phyloP scores from a whole-genome alignment of 768 basidiomycete genomes.

The Antrodiella citrinella region DNA sequence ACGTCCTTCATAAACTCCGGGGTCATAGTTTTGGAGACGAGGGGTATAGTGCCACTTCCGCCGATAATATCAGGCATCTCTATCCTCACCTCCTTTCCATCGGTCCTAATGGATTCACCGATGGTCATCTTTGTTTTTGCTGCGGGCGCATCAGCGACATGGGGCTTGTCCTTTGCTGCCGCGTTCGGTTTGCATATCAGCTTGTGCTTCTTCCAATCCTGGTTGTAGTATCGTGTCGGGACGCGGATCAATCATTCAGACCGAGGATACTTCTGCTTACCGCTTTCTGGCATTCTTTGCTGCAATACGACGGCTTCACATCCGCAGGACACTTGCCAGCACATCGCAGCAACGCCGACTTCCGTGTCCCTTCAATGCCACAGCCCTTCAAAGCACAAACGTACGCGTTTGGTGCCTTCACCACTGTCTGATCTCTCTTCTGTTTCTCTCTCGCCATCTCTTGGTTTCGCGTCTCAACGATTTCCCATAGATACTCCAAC shows the following conservation, averaged over 20 bases:
- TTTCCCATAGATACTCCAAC: slow-evolving; percentile 7
- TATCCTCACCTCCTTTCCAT: background rate
- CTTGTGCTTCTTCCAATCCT: slow-evolving; percentile 11
- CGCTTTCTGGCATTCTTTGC: slow-evolving; percentile 14
- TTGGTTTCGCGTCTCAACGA: slow-evolving; percentile 3
- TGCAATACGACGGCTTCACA: slow-evolving; percentile 15
- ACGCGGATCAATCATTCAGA: too few relatives aligned
- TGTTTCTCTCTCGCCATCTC: slow-evolving; percentile 4
- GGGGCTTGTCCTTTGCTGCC: slow-evolving; percentile 3
- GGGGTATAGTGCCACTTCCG: background rate
- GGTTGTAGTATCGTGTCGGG: background rate
- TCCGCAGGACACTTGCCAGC: slow-evolving; percentile 10
- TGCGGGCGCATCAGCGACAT: background rate
- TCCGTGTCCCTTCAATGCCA: slow-evolving; percentile 10
- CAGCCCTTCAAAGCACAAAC: slow-evolving; percentile 14
- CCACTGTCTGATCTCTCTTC: slow-evolving; percentile 5
- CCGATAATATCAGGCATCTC: background rate
- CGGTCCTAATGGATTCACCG: background rate
- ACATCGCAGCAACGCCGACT: slow-evolving; percentile 10
- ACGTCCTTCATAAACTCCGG: slow-evolving; percentile 2
- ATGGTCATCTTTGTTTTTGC: background rate
- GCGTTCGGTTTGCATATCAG: slow-evolving; percentile 5
- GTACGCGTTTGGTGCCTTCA: slow-evolving; percentile 7
- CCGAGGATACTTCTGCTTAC: too few relatives aligned
- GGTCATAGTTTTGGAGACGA: slow-evolving; percentile 1